Conservation (phyloP, 148 eudicot species). For the Silene uniflora region DNA sequence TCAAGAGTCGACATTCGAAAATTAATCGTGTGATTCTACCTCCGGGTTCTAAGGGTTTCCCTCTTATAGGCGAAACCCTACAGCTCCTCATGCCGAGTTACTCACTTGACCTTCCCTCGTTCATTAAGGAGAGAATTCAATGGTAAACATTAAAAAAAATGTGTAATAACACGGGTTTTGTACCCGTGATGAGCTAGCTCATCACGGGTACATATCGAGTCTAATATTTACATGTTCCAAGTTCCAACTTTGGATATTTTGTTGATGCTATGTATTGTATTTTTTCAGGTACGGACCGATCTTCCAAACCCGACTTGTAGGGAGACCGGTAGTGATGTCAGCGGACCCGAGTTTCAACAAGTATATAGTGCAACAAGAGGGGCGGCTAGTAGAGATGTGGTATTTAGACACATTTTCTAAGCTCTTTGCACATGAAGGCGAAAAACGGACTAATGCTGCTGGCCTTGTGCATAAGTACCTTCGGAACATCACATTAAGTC, state of each 20-base stretch:
- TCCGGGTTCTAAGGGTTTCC: conserved; percentile 41
- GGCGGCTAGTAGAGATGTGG: conserved; percentile 43
- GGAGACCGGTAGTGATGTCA: conserved; percentile 47
- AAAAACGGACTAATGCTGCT: conserved; percentile 38
- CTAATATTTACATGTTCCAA: neutral
- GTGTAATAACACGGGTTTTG: no score
- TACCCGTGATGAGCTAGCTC: no score
- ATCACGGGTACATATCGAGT: no score
- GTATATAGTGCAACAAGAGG: conserved; percentile 49
- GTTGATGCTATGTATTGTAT: neutral
- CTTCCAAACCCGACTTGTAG: conserved; percentile 44
- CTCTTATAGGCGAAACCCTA: conserved; percentile 42
- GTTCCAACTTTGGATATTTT: neutral
- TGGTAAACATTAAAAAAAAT: conserved; percentile 8
- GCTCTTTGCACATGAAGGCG: conserved; percentile 44
- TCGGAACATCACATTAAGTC: conserved; percentile 30
- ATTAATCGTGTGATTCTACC: conserved; percentile 23
- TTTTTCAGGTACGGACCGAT: conserved; percentile 39
- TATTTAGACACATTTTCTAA: conserved; percentile 48
- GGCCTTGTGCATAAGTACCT: conserved; percentile 46
- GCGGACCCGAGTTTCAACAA: conserved; percentile 40
- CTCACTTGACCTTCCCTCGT: conserved; percentile 33
- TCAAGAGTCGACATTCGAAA: conserved; percentile 14
- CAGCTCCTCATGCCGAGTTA: conserved; percentile 36
- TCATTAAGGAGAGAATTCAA: conserved; percentile 32